Conservation (phyloP, 83 land plant genomes). For the Diphasiastrum complanatum region DNA sequence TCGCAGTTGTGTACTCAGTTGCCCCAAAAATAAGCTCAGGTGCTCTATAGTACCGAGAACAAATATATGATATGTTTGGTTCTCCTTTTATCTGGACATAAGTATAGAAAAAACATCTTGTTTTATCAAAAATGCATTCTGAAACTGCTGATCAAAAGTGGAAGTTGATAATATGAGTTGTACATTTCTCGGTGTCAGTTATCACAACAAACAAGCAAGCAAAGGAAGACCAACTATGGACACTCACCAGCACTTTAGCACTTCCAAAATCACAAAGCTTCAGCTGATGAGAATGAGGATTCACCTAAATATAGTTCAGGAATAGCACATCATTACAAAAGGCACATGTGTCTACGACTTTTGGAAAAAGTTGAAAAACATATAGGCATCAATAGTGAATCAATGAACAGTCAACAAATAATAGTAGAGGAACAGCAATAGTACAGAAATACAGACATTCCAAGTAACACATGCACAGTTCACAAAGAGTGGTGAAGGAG, state of each 20-base stretch:
- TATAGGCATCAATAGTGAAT: neutral
- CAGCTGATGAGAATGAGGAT: slow-evolving; percentile 33
- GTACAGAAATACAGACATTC: neutral
- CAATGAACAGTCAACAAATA: neutral
- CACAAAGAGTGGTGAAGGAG: neutral
- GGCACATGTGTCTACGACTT: no score
- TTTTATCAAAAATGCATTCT: neutral
- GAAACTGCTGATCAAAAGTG: no score
- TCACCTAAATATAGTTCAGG: slow-evolving; percentile 20
- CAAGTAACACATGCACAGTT: neutral
- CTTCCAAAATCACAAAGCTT: slow-evolving; percentile 36
- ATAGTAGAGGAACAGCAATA: neutral
- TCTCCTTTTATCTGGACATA: slow-evolving; percentile 28
- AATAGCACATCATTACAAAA: neutral
- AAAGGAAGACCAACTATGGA: neutral
- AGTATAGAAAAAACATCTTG: neutral
- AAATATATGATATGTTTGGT: slow-evolving; percentile 31
- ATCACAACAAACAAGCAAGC: neutral
- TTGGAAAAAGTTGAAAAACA: neutral
- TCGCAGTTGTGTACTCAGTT: slow-evolving; percentile 31
- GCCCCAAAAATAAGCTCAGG: slow-evolving; percentile 34
- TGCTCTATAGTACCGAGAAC: slow-evolving; percentile 32
- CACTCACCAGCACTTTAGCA: slow-evolving; percentile 32
- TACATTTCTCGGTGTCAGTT: neutral
- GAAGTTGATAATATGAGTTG: neutral